These are phyloP conservation scores for Dryas octopetala DNA, from an alignment of 306 rosid species.

Conservation along the genomic window DNA sequence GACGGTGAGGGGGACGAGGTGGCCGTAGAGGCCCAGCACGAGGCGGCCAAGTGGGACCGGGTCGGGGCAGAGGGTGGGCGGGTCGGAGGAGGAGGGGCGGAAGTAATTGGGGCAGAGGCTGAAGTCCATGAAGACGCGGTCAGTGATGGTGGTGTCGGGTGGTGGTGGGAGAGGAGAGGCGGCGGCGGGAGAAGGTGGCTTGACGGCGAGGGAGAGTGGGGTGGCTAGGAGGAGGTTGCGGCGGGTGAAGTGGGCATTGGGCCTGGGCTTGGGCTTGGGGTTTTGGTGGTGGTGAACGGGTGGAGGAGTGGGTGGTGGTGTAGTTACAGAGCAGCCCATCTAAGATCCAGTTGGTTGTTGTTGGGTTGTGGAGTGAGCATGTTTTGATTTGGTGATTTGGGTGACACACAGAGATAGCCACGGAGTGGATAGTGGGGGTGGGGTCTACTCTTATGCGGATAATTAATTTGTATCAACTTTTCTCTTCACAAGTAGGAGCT, in stretches of 20 bases:
- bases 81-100: conserved; percentile 52
- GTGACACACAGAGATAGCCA: conserved; percentile 5
- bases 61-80: conserved; percentile 65
- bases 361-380: neutral
- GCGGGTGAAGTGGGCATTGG: conserved; percentile 38
- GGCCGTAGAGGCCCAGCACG: conserved; percentile 84
- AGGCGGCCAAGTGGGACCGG: conserved; percentile 72
- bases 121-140: conserved; percentile 89
- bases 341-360: conserved; percentile 9
- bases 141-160: conserved; percentile 73
- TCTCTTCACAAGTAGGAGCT: neutral
- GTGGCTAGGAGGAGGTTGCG: conserved; percentile 55
- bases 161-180: conserved; percentile 12
- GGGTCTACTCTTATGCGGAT: conserved; percentile 10
- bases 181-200: conserved; percentile 10
- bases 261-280: conserved; percentile 6
- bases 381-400: neutral
- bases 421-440: neutral
- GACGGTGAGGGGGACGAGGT: conserved; percentile 69
- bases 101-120: conserved; percentile 74
- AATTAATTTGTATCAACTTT: neutral
- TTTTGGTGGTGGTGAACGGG: conserved; percentile 18
- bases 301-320: conserved; percentile 26
- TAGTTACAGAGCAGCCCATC: conserved; percentile 47
- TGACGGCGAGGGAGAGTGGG: conserved; percentile 31